Base-by-base conservation (phyloP, 1,284 basidiomycete genomes). In the Erythrobasidium hasegawianum region DNA sequence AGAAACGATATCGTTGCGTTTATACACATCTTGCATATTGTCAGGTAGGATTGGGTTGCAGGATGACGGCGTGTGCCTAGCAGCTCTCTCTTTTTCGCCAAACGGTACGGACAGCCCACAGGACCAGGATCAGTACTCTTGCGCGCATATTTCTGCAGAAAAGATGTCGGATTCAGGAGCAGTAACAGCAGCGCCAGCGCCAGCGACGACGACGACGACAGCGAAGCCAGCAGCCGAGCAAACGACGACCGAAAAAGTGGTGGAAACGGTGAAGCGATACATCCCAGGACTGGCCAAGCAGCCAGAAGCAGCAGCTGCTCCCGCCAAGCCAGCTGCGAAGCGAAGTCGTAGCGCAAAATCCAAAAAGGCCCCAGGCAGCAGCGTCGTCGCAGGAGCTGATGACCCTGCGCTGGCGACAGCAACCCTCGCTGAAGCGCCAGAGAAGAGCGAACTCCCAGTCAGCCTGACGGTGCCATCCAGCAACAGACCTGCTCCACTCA, bases 381-480 rank as follows among this genome's bases (percentile, higher is more conserved):
- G n/a, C 24, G 64, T 53, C 52, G 57, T 58, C 33, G 57, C 43
- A 22, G 27, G 22, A 16, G 56, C 56, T 26, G 38, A 59, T 18
- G 57, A 59, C 39, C 64, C 56, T 29, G 50, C 64, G 18, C 38
- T 64, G 40, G 61, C 61, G 18, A 64, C 61, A 13, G 57, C 64
- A 26, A 59, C 49, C 10, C 52, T 59, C 33, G 57, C 56, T 38
- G 49, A 40, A 14, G 57, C 64, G 24, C 50, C 56, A 1, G 27
- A 24, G 24, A 55, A 41, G 40, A 45, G 43, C 33, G 39, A 49
- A 8, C 40, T 55, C 39, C 57, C 50, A 16, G 52, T 41, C 24
- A 61, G 40, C 59, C 53, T 50, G n/a, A 64, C 68, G 7, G 69
- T 69, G 8, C 38, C 71, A 74, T 54, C 71, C 70, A 5, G 45